These are phyloP conservation scores for Pterocarpus santalinus DNA, from an alignment of 306 rosid genomes.

Conservation along the genomic window DNA sequence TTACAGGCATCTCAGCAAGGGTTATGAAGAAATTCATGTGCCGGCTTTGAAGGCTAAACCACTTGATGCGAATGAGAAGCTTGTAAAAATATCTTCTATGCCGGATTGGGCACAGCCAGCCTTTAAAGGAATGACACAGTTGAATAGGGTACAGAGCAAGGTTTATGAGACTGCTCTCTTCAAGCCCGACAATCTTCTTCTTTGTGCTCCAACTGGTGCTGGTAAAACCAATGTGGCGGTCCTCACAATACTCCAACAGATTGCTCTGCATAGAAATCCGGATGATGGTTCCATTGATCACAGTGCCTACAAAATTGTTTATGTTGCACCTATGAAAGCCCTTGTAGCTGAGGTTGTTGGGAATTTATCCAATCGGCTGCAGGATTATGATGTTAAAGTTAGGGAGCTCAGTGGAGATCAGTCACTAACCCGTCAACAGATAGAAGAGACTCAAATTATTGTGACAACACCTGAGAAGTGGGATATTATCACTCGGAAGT, in stretches of 20 bases:
- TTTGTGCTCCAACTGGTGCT: slow-evolving; percentile 99
- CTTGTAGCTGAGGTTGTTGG: slow-evolving; percentile 99
- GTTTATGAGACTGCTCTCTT: slow-evolving; percentile 90
- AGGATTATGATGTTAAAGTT: slow-evolving; percentile 84
- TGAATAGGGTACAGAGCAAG: slow-evolving; percentile 94
- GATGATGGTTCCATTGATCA: slow-evolving; percentile 91
- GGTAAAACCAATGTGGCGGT: slow-evolving; percentile 99
- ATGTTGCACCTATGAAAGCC: slow-evolving; percentile 99
- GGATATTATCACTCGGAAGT: slow-evolving; percentile 96
- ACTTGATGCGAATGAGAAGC: slow-evolving; percentile 72
- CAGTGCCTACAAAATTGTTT: slow-evolving; percentile 83
- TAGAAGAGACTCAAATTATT: slow-evolving; percentile 95
- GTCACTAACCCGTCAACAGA: slow-evolving; percentile 87
- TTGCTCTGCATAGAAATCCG: slow-evolving; percentile 76
- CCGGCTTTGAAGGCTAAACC: slow-evolving; percentile 84
- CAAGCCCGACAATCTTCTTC: slow-evolving; percentile 71
- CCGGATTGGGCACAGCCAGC: slow-evolving; percentile 98
- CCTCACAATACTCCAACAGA: slow-evolving; percentile 91
- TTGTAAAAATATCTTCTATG: slow-evolving; percentile 78
- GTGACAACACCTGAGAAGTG: slow-evolving; percentile 99
- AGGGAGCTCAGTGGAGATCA: slow-evolving; percentile 98
- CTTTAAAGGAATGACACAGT: slow-evolving; percentile 88
- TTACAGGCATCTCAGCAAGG: slow-evolving; percentile 76
- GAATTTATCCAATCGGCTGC: slow-evolving; percentile 89
- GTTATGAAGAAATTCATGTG: slow-evolving; percentile 92